phyloP scores from a whole-genome alignment of 495 filamentous ascomycete genomes.

The Letharia columbiana region DNA sequence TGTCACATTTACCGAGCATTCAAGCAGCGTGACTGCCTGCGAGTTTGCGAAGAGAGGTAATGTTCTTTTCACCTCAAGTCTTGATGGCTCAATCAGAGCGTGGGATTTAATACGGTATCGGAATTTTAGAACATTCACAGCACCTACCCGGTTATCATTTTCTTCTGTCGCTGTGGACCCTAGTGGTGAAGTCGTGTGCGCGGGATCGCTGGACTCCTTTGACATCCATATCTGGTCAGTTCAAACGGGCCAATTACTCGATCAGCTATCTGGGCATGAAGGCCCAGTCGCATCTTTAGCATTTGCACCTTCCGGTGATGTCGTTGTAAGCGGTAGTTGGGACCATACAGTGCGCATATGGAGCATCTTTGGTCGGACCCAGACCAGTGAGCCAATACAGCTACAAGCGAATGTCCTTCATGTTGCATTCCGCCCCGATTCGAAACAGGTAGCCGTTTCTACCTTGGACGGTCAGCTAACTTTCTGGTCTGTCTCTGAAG shows the following conservation, averaged over 20 bases:
- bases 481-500: slow-evolving; percentile 89
- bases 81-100: slow-evolving; percentile 87
- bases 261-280: slow-evolving; percentile 85
- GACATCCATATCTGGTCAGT: slow-evolving; percentile 98
- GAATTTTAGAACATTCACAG: slow-evolving; percentile 95
- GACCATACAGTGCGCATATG: slow-evolving; percentile 90
- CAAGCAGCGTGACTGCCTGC: slow-evolving; percentile 88
- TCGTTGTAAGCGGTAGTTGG: slow-evolving; percentile 86
- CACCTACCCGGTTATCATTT: slow-evolving; percentile 83
- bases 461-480: slow-evolving; percentile 89
- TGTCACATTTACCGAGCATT: slow-evolving; percentile 96
- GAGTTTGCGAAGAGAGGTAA: slow-evolving; percentile 90
- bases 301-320: slow-evolving; percentile 77
- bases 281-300: slow-evolving; percentile 80
- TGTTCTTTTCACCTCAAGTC: slow-evolving; percentile 85
- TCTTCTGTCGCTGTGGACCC: slow-evolving; percentile 93
- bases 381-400: slow-evolving; percentile 89
- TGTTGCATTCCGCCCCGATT: slow-evolving; percentile 83
- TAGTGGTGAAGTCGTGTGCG: slow-evolving; percentile 89
- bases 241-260: slow-evolving; percentile 90
- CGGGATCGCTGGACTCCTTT: slow-evolving; percentile 89
- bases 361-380: slow-evolving; percentile 87
- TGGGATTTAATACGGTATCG: slow-evolving; percentile 96
- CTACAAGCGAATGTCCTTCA: slow-evolving; percentile 82
- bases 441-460: slow-evolving; percentile 79